phyloP scores from a whole-genome alignment of 2,329 filamentous ascomycete genomes.

The Trichoderma koningiopsis region DNA sequence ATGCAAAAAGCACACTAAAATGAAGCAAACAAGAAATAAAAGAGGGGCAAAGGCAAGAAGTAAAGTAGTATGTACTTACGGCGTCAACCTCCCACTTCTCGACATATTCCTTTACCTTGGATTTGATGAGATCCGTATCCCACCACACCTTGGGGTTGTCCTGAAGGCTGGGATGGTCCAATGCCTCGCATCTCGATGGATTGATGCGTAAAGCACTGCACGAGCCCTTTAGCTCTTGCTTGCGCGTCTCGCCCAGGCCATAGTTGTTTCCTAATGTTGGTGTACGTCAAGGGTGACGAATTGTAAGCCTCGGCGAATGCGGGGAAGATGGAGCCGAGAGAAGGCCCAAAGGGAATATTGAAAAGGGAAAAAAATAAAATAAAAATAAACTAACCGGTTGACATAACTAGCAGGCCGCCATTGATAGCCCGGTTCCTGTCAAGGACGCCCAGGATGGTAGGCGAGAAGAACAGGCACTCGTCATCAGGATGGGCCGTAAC shows the following conservation, averaged over 20 bases:
- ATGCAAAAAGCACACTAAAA: neutral
- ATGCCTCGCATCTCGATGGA: constrained; percentile 35
- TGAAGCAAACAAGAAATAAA: neutral
- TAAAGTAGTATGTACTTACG: constrained; percentile 11
- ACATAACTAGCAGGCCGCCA: constrained; percentile 38
- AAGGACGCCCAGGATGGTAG: constrained; percentile 37
- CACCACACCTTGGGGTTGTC: constrained; percentile 45
- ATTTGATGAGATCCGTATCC: constrained; percentile 39
- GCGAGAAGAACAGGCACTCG: constrained; percentile 43
- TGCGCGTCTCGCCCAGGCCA: constrained; percentile 36
- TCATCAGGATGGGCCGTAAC: constrained; percentile 45
- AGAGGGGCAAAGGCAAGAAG: neutral
- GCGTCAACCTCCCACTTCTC: constrained; percentile 41
- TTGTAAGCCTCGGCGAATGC: constrained; percentile 1
- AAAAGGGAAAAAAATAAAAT: neutral
- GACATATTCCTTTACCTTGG: constrained; percentile 39
- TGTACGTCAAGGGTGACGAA: neutral
- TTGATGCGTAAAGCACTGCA: constrained; percentile 37
- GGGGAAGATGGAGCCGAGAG: constrained; percentile 9
- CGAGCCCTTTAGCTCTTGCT: constrained; percentile 36
- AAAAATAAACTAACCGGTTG: constrained; percentile 30
- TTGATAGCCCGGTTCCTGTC: constrained; percentile 34
- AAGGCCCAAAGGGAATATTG: neutral
- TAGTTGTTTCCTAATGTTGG: constrained; percentile 35
- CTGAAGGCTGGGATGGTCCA: constrained; percentile 42